Conservation (phyloP, 75 land plant species). For the Sequoia sempervirens region DNA sequence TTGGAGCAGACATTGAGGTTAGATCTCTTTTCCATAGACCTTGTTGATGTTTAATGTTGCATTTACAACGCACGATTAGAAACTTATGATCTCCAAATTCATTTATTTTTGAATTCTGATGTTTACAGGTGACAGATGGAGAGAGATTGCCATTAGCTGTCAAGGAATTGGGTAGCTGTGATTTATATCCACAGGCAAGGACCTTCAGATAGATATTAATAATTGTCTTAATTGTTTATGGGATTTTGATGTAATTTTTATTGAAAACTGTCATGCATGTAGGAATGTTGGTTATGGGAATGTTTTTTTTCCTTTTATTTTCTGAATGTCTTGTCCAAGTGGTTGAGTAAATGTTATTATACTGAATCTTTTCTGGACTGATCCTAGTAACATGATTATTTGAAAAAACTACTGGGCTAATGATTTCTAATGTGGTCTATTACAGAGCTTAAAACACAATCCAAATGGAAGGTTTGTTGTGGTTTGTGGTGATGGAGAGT, state of each 20-base stretch:
- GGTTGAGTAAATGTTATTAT: not conserved
- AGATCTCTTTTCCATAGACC: not conserved
- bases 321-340: not conserved
- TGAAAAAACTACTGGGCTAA: not conserved
- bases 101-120: not conserved
- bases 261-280: not conserved
- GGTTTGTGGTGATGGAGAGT: slow-evolving; percentile 99
- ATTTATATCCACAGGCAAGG: slow-evolving; percentile 91
- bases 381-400: slow-evolving; percentile 5
- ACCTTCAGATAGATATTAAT: not conserved
- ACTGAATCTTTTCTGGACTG: not conserved
- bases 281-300: not conserved
- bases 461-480: slow-evolving; percentile 99
- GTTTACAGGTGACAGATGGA: slow-evolving; percentile 82
- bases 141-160: slow-evolving; percentile 95
- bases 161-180: slow-evolving; percentile 98
- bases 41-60: not conserved
- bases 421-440: not conserved
- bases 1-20: slow-evolving; percentile 86
- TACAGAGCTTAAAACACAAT: slow-evolving; percentile 93
- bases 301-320: not conserved
- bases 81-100: not conserved
- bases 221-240: not conserved
- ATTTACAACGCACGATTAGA: not conserved
- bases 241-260: not conserved